phyloP scores from a whole-genome alignment of 257 asterid genomes.

The Primulina eburnea region DNA sequence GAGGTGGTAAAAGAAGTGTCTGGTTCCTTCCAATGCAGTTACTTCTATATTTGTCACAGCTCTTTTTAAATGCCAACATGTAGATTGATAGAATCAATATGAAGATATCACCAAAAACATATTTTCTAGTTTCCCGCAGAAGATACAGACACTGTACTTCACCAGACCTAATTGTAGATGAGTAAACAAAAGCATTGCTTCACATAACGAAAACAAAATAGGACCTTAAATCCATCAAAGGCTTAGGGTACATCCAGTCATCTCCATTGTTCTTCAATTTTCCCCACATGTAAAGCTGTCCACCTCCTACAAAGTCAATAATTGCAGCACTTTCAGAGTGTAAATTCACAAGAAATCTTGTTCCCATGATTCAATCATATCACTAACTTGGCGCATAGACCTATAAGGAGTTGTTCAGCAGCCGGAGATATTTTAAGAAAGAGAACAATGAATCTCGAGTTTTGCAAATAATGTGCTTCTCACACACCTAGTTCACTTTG shows the following conservation, averaged over 20 bases:
- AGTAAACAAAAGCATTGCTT: conserved; percentile 7
- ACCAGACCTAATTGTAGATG: neutral
- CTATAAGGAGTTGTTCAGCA: conserved; percentile 6
- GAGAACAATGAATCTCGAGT: conserved; percentile 7
- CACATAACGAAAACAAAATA: neutral
- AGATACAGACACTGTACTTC: conserved; percentile 1
- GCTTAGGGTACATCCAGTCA: conserved; percentile 99
- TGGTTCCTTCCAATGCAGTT: neutral
- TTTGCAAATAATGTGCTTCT: neutral
- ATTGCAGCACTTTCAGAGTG: neutral
- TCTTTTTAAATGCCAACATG: neutral
- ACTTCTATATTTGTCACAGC: neutral
- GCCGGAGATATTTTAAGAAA: neutral
- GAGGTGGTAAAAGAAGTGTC: neutral
- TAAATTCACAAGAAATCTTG: conserved; percentile 2
- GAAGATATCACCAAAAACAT: neutral
- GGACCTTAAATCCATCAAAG: conserved; percentile 92
- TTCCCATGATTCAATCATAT: conserved; percentile 13
- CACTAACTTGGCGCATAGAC: conserved; percentile 7
- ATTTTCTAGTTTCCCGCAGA: neutral
- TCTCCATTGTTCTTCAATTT: conserved; percentile 87
- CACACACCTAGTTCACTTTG: neutral
- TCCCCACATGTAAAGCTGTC: conserved; percentile 99
- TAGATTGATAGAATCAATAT: neutral
- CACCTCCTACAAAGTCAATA: conserved; percentile 65